phyloP scores from a whole-genome alignment of 768 basidiomycete species.

The Leccinum pellstonianum region DNA sequence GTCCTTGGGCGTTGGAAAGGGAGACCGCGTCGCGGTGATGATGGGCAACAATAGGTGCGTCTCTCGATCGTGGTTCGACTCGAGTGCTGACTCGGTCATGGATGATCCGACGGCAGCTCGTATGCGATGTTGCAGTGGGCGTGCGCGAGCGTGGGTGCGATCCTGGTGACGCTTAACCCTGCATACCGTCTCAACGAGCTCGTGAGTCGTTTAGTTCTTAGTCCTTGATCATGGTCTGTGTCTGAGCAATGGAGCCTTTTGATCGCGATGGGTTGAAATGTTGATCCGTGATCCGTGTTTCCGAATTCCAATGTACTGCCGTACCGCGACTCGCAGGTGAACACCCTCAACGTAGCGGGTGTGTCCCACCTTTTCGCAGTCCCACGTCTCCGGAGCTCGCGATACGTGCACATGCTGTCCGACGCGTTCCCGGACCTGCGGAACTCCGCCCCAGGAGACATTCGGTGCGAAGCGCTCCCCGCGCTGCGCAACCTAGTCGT shows the following conservation, averaged over 20 bases:
- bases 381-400: slow-evolving; percentile 63
- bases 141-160: slow-evolving; percentile 79
- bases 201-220: slow-evolving; percentile 37
- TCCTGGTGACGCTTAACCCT: slow-evolving; percentile 81
- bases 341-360: slow-evolving; percentile 59
- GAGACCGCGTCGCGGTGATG: slow-evolving; percentile 74
- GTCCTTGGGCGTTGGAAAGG: slow-evolving; percentile 65
- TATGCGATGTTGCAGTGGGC: slow-evolving; percentile 87
- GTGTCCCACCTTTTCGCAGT: slow-evolving; percentile 72
- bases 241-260: background rate
- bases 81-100: background rate
- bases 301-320: background rate
- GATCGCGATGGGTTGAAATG: background rate
- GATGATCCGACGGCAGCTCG: slow-evolving; percentile 42
- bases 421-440: slow-evolving; percentile 57
- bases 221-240: background rate
- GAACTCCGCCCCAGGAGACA: slow-evolving; percentile 47
- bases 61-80: background rate
- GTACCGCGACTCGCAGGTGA: slow-evolving; percentile 41
- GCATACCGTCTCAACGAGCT: slow-evolving; percentile 73
- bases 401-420: slow-evolving; percentile 59
- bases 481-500: slow-evolving; percentile 62
- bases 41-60: slow-evolving; percentile 84
- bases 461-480: slow-evolving; percentile 60
- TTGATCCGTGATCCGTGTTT: background rate